Evolutionary conservation across 805 yeast species (phyloP).

Genomic region (Saitoella complicata): DNA sequence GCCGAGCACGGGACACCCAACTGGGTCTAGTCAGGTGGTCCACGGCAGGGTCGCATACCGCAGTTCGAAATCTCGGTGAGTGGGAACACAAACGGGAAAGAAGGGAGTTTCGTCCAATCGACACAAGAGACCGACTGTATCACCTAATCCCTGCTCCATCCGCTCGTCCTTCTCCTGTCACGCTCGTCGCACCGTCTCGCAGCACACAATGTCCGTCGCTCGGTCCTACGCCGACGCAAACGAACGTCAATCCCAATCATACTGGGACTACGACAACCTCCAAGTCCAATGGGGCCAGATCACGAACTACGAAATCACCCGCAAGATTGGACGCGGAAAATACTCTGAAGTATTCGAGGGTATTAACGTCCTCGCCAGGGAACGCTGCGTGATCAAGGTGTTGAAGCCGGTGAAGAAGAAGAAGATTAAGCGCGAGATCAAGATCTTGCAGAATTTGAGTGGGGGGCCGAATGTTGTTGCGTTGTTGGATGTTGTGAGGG

Average conservation of each 20-base stretch:
- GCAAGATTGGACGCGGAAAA: conserved; percentile 82
- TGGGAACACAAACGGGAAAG: not conserved
- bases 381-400: conserved; percentile 68
- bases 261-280: conserved; percentile 74
- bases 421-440: conserved; percentile 79
- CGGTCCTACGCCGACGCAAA: conserved; percentile 67
- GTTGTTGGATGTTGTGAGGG: conserved; percentile 66
- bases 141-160: not conserved
- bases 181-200: not conserved
- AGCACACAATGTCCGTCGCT: conserved; percentile 25
- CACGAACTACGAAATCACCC: conserved; percentile 54
- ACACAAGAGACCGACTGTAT: no score
- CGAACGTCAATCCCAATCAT: conserved; percentile 45
- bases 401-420: conserved; percentile 85
- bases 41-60: no score
- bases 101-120: not conserved
- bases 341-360: conserved; percentile 93
- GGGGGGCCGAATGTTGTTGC: conserved; percentile 73
- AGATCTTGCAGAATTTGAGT: conserved; percentile 67
- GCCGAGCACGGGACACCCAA: no score
- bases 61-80: not conserved
- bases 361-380: conserved; percentile 44
- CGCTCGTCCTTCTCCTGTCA: not conserved
- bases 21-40: no score
- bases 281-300: conserved; percentile 46